Evolutionary conservation across 495 filamentous ascomycete species (phyloP), one percentile per base, ranked within the genome.

Genomic region (Penicillium dipodomyicola): DNA sequence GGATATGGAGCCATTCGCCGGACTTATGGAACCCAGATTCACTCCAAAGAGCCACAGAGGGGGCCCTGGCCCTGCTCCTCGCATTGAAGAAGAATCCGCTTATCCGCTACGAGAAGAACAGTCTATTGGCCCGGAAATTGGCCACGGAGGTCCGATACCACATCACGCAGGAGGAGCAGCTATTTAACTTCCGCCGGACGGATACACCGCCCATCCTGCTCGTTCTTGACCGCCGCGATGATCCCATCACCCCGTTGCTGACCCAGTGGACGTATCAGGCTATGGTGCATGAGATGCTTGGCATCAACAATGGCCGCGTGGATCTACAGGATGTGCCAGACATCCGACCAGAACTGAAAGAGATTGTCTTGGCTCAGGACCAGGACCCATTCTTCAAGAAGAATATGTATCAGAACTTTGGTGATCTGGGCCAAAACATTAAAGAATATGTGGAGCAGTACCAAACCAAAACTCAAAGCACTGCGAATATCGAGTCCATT

Each of bases 341-440:
- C 52, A 84, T 97, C 47, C 81, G 91, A 49, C 87, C 90, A 15
- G 94, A 98, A 73, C 79, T 97, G 25, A 91, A 89, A 73, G 94
- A 98, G 76, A 93, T 98, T 56, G 92, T 96, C 11, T 76, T 98
- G 19, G 96, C 93, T 1, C 95, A 95, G 72, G 95, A 97, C 59
- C 95, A 97, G 70, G 94, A 98, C 66, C 95, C 94, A 0, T 98
- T 98, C 76, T 98, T 97, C 76, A 96, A 97, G 74, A 97, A 96
- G 76, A 98, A 98, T 70, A 97, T 98, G 95, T 98, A 92, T 65
- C 85, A 96, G 63, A 98, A 98, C 65, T 98, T 97, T 70, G 94
- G 94, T 41, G 94, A 98, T 60, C 82, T 98, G 19, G 94, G 94
- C 20, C 90, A 94, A 51, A 97, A 96, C 67, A 97, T 97, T 70